Percentiles rank a stretch among this genome's conserved stretches.
phyloP scores from a whole-genome alignment of 768 basidiomycete species.

The Hydnomerulius pinastri region DNA sequence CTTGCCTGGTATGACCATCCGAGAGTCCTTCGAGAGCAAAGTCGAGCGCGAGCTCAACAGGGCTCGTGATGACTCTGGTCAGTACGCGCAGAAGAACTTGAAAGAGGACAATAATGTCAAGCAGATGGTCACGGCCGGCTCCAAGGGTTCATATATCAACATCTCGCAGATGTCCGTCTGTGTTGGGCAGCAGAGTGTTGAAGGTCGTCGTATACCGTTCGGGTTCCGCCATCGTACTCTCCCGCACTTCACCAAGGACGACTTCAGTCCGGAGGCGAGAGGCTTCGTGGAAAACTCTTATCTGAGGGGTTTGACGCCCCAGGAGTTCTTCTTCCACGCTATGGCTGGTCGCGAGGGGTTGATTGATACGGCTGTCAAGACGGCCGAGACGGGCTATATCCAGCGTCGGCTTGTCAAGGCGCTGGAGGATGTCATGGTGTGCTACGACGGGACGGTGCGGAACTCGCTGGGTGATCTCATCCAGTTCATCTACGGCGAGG shows the following conservation, averaged over 20 bases:
- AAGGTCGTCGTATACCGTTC: constrained; percentile 97
- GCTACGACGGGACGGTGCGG: constrained; percentile 96
- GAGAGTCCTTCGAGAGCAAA: constrained; percentile 94
- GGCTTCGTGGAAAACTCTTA: constrained; percentile 99
- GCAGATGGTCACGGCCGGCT: constrained; percentile 99
- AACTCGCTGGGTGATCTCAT: constrained; percentile 96
- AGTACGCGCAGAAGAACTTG: constrained; percentile 94
- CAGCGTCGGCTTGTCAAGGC: constrained; percentile 98
- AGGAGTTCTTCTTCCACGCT: constrained; percentile 99
- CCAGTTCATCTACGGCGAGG: constrained; percentile 97
- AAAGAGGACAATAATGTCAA: constrained; percentile 99
- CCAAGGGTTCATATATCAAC: constrained; percentile 99
- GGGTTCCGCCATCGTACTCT: constrained; percentile 96
- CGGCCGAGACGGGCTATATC: constrained; percentile 98
- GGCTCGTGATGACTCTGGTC: constrained; percentile 95
- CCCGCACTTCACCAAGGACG: constrained; percentile 98
- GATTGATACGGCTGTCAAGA: constrained; percentile 99
- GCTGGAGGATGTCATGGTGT: constrained; percentile 94
- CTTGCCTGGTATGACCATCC: constrained; percentile 97
- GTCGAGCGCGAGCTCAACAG: constrained; percentile 91
- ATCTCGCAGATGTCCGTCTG: constrained; percentile 99
- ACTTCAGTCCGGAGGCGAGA: constrained; percentile 96
- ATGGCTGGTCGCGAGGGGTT: constrained; percentile 99
- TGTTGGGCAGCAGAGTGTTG: constrained; percentile 97
- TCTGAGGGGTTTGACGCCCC: constrained; percentile 91